These are phyloP conservation scores for Aspergillus biplanus DNA, from an alignment of 495 filamentous ascomycete genomes.

Conservation along the genomic window DNA sequence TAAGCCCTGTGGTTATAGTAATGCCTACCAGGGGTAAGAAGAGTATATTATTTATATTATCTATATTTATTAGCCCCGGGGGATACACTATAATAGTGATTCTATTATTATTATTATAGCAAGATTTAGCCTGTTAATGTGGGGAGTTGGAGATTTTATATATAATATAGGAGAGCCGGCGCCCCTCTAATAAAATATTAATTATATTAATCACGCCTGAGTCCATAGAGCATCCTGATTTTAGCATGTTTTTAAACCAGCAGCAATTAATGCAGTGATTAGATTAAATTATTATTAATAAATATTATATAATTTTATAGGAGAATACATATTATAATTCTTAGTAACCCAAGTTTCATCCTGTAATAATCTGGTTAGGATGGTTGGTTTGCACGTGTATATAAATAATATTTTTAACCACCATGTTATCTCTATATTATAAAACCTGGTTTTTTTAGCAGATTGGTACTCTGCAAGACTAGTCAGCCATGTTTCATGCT, in stretches of 20 bases:
- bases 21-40: neutral
- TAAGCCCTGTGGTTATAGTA: neutral
- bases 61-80: neutral
- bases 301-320: conserved; percentile 6
- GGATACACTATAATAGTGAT: neutral
- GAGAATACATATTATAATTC: neutral
- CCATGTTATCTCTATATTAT: neutral
- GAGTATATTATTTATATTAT: conserved; percentile 8
- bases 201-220: conserved; percentile 1
- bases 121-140: neutral
- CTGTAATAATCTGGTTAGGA: neutral
- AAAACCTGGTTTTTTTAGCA: neutral
- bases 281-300: neutral
- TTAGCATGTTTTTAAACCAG: conserved; percentile 7
- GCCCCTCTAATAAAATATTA: neutral
- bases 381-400: neutral
- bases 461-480: neutral
- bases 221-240: neutral
- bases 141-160: neutral
- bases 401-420: neutral
- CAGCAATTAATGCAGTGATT: neutral
- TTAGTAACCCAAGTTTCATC: neutral
- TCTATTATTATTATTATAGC: neutral
- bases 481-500: neutral
- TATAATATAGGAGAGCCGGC: neutral